Evolutionary conservation across 2,329 filamentous ascomycete genomes (phyloP).

Genomic region (Beauveria brongniartii): DNA sequence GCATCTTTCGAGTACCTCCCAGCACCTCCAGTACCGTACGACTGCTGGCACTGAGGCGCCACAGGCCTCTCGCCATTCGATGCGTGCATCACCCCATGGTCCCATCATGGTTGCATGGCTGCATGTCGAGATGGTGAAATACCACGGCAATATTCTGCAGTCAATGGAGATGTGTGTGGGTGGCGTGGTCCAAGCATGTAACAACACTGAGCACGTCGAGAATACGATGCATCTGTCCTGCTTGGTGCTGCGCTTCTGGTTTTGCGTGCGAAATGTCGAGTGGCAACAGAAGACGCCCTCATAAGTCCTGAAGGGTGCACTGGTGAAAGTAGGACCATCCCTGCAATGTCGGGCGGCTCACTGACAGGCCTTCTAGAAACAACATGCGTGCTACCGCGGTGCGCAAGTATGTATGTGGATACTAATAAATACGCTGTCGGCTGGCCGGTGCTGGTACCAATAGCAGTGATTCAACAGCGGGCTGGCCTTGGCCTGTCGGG

Average conservation of each 20-base stretch:
- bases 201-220: background rate
- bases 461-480: too few species aligned
- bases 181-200: background rate
- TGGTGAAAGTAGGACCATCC: background rate
- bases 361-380: background rate
- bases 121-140: slow-evolving; percentile 3
- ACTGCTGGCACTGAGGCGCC: background rate
- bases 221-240: background rate
- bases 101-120: background rate
- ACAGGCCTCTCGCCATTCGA: slow-evolving; percentile 2
- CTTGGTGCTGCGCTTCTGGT: background rate
- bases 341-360: background rate
- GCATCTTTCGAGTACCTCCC: background rate
- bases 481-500: too few species aligned
- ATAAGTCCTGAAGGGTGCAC: background rate
- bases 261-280: background rate
- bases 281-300: background rate
- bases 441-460: too few species aligned
- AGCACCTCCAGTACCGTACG: background rate
- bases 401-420: background rate
- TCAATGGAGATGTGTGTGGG: background rate
- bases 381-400: background rate
- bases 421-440: too few species aligned
- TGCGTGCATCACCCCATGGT: slow-evolving; percentile 4
- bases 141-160: background rate